A percentile compares a stretch with the other conserved stretches of the same genome.
Evolutionary conservation across 768 basidiomycete genomes (phyloP).

Genomic region (Phallus indusiatus): DNA sequence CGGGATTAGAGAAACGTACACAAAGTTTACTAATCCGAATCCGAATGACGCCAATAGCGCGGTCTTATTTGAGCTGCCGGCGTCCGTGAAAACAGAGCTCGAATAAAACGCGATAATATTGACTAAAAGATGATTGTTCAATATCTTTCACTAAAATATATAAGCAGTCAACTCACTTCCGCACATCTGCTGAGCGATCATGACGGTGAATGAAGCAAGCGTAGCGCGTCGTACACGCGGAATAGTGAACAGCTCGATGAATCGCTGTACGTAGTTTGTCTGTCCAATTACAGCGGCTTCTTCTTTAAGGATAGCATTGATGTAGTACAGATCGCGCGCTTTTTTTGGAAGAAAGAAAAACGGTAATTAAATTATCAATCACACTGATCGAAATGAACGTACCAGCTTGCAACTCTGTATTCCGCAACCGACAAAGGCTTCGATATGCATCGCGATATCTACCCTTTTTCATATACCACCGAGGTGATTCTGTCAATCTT

Average conservation of each 20-base stretch:
- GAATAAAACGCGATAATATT: constrained; percentile 33
- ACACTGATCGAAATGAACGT: neutral
- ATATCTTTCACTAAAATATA: too few relatives aligned
- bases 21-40: constrained; percentile 56
- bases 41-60: constrained; percentile 57
- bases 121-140: constrained; percentile 3
- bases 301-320: constrained; percentile 25
- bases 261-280: constrained; percentile 23
- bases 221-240: constrained; percentile 29
- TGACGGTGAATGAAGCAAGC: constrained; percentile 24
- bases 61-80: constrained; percentile 18
- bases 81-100: constrained; percentile 28
- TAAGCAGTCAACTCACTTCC: constrained; percentile 15
- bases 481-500: constrained; percentile 11
- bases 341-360: neutral
- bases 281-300: constrained; percentile 21
- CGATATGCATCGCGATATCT: constrained; percentile 25
- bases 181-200: constrained; percentile 26
- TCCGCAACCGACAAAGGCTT: constrained; percentile 24
- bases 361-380: neutral
- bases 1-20: constrained; percentile 46
- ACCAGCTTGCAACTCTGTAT: constrained; percentile 24
- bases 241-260: constrained; percentile 28
- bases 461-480: constrained; percentile 31
- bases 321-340: constrained; percentile 32